Base-by-base conservation (phyloP, 768 basidiomycete species). In the Xerocomus potaroensis region DNA sequence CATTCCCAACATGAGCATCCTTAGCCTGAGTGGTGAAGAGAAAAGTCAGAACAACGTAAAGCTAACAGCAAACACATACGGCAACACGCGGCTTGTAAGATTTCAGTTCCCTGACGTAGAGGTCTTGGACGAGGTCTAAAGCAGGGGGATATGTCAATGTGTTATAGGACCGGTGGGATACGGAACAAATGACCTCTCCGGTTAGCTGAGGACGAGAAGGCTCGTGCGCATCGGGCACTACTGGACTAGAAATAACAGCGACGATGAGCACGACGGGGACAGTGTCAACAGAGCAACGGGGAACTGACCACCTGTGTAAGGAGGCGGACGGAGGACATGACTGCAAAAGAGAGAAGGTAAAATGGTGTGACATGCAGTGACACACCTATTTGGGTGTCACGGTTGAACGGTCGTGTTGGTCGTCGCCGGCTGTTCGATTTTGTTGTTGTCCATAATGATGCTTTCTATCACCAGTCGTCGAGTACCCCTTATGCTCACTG, bases 51-150 rank as follows among this genome's bases (percentile, higher is more conserved):
- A 15, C 16, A 23, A 30, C 41, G 4, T 3, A 21, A 41, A 31
- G 6, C 6, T 40, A 15, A 22, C 12, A 30, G 0, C 3, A 4
- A 21, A 35, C n/a, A 77, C 89, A 66, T 59, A 93, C 92, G 37
- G 64, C 67, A 5, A 80, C 71, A 29, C 81, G 72, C 32, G 89
- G 76, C 75, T 91, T 95, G 81, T 94, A 98, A 5, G 79, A 67
- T 71, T 88, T 94, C 60, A 98, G 77, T 73, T 95, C 87, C 62
- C 77, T 83, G 57, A 98, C 58, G 71, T 97, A 98, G 46, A 96
- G 66, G 54, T 96, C 92, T 78, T 94, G 89, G 43, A 97, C 77
- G 63, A 94, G 75, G 75, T 96, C 94, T 96, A 64, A 21, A 19
- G 66, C 15, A 16, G 14, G 22, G 16, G 11, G 4, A 27, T 24